phyloP scores from a whole-genome alignment of 2,329 filamentous ascomycete species.

The Fusarium denticulatum region DNA sequence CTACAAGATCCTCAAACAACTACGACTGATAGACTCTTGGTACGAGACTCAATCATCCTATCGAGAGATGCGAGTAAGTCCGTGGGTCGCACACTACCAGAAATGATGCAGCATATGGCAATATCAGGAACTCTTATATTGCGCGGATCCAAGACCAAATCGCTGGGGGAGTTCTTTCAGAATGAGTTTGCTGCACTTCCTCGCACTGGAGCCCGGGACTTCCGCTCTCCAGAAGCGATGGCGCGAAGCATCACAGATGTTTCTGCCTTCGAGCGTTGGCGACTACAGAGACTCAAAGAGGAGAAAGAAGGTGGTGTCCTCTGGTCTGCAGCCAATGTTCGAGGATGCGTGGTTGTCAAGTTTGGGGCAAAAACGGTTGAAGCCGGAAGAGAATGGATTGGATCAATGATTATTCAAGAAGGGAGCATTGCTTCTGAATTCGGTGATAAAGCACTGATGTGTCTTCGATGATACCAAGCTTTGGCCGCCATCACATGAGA shows the following conservation, averaged over 20 bases:
- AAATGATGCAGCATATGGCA: slow-evolving; percentile 78
- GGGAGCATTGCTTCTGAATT: slow-evolving; percentile 77
- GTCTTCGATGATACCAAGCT: slow-evolving; percentile 62
- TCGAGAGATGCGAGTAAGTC: slow-evolving; percentile 61
- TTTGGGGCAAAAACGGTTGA: slow-evolving; percentile 87
- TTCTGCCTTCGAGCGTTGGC: slow-evolving; percentile 62
- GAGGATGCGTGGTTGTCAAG: slow-evolving; percentile 90
- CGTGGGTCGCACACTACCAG: slow-evolving; percentile 55
- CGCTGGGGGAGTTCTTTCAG: slow-evolving; percentile 78
- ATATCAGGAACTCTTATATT: slow-evolving; percentile 88
- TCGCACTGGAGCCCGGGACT: slow-evolving; percentile 84
- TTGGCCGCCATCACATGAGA: not conserved
- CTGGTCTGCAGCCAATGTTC: slow-evolving; percentile 84
- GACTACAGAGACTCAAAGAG: slow-evolving; percentile 62
- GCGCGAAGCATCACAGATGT: slow-evolving; percentile 48
- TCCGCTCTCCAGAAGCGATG: slow-evolving; percentile 65
- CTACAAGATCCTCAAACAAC: slow-evolving; percentile 46
- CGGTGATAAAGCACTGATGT: slow-evolving; percentile 83
- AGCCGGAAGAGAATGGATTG: slow-evolving; percentile 82
- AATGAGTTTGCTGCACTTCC: slow-evolving; percentile 81
- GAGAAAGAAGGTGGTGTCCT: slow-evolving; percentile 72
- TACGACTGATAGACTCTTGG: slow-evolving; percentile 68
- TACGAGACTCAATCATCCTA: slow-evolving; percentile 87
- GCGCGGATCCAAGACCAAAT: slow-evolving; percentile 74
- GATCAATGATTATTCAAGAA: slow-evolving; percentile 77